These are phyloP conservation scores for Colletotrichum camelliae DNA, from an alignment of 2,329 filamentous ascomycete species.

Conservation along the genomic window DNA sequence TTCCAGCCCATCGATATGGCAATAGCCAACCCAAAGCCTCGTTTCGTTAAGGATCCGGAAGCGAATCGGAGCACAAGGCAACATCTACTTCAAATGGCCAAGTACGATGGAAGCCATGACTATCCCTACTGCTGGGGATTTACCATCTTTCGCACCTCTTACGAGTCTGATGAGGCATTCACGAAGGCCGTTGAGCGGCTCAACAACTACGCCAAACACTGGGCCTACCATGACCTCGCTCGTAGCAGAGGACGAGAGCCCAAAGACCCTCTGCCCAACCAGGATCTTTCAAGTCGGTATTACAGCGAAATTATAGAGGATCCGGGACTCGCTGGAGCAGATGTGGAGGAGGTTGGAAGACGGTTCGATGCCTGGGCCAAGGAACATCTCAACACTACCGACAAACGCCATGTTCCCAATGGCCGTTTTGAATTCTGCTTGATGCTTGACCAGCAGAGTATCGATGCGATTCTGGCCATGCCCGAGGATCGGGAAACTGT, in stretches of 20 bases:
- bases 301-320: constrained; percentile 25
- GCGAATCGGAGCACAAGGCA: background rate
- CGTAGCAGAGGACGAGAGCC: background rate
- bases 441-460: constrained; percentile 27
- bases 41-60: constrained; percentile 13
- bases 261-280: constrained; percentile 18
- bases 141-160: constrained; percentile 27
- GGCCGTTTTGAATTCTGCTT: constrained; percentile 24
- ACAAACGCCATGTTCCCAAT: constrained; percentile 6
- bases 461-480: constrained; percentile 26
- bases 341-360: constrained; percentile 20
- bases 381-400: background rate
- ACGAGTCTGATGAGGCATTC: constrained; percentile 23
- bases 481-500: constrained; percentile 19
- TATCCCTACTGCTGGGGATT: constrained; percentile 29
- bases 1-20: constrained; percentile 21
- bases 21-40: constrained; percentile 21
- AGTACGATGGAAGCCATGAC: constrained; percentile 24
- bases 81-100: constrained; percentile 14
- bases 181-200: constrained; percentile 22
- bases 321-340: constrained; percentile 10
- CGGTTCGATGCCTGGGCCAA: constrained; percentile 23
- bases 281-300: constrained; percentile 25
- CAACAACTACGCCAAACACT: constrained; percentile 20
- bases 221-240: constrained; percentile 2